Percentiles rank a stretch among this genome's conserved stretches.
Evolutionary conservation across 2,329 filamentous ascomycete species (phyloP).

Genomic region (Arthrobotrys sinensis): DNA sequence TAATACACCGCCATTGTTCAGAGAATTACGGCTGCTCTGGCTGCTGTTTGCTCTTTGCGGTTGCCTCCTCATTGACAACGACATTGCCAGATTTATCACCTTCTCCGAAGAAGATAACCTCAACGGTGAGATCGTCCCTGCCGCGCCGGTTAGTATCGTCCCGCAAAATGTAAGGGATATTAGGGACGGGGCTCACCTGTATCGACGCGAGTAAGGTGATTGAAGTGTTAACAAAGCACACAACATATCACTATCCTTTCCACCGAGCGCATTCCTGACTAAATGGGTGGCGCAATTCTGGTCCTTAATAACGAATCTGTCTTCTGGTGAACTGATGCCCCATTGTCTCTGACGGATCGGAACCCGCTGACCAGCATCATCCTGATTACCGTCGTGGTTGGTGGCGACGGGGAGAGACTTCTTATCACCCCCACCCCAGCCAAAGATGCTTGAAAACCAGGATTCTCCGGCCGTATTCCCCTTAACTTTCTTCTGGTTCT

Average conservation of each 20-base stretch:
- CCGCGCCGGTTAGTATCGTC: slow-evolving; percentile 64
- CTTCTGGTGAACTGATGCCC: slow-evolving; percentile 81
- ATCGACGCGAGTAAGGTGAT: slow-evolving; percentile 89
- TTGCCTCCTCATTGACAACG: slow-evolving; percentile 88
- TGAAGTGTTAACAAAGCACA: slow-evolving; percentile 92
- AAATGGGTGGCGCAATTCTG: slow-evolving; percentile 97
- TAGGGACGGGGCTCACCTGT: slow-evolving; percentile 76
- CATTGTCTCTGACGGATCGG: slow-evolving; percentile 93
- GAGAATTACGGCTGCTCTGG: slow-evolving; percentile 1
- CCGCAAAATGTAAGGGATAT: slow-evolving; percentile 2
- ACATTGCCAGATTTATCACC: slow-evolving; percentile 81
- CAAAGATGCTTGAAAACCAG: slow-evolving; percentile 74
- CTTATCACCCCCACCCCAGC: slow-evolving; percentile 75
- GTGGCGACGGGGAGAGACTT: slow-evolving; percentile 76
- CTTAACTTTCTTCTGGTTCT: slow-evolving; percentile 74
- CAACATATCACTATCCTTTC: slow-evolving; percentile 92
- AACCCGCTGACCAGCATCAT: slow-evolving; percentile 78
- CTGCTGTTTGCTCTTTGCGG: slow-evolving; percentile 70
- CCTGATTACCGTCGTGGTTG: slow-evolving; percentile 71
- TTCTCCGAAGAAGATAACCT: slow-evolving; percentile 98
- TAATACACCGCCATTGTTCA: background rate
- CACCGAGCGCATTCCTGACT: slow-evolving; percentile 93
- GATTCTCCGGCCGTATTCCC: slow-evolving; percentile 68
- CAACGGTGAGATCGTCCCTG: slow-evolving; percentile 94
- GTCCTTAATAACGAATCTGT: slow-evolving; percentile 93